phyloP scores from a whole-genome alignment of 768 basidiomycete species.

The Phylloporus sp. region DNA sequence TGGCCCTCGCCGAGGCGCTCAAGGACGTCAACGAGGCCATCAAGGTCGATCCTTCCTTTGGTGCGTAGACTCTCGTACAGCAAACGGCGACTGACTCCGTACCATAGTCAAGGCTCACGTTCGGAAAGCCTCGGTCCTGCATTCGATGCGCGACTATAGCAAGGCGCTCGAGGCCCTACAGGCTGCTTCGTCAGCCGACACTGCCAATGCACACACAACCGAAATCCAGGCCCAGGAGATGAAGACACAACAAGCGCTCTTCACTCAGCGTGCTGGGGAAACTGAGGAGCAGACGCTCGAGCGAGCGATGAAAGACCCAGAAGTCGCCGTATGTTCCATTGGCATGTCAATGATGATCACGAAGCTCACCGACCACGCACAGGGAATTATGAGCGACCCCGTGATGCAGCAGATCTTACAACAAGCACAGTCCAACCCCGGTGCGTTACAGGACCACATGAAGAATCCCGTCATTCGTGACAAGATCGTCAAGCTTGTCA shows the following conservation, averaged over 20 bases:
- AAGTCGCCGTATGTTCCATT: slow-evolving; percentile 66
- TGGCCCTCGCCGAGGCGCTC: slow-evolving; percentile 89
- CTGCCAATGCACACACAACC: slow-evolving; percentile 70
- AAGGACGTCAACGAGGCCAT: slow-evolving; percentile 95
- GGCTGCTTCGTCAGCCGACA: slow-evolving; percentile 70
- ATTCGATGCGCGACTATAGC: slow-evolving; percentile 86
- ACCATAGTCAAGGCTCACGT: slow-evolving; percentile 82
- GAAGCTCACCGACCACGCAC: slow-evolving; percentile 9
- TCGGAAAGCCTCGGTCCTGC: slow-evolving; percentile 82
- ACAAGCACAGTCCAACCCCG: slow-evolving; percentile 87
- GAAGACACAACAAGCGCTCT: slow-evolving; percentile 78
- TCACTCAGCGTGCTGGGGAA: slow-evolving; percentile 74
- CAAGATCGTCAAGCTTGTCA: slow-evolving; percentile 87
- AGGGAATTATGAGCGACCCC: slow-evolving; percentile 86
- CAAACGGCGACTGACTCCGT: not conserved
- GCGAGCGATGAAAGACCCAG: slow-evolving; percentile 96
- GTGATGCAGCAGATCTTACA: slow-evolving; percentile 93
- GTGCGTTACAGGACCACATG: slow-evolving; percentile 92
- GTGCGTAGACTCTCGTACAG: slow-evolving; percentile 35
- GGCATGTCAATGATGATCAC: not conserved
- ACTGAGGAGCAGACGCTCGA: slow-evolving; percentile 89
- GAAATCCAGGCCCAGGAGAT: slow-evolving; percentile 80
- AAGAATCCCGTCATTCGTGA: slow-evolving; percentile 77
- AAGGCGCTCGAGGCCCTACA: slow-evolving; percentile 84
- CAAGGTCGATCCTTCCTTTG: slow-evolving; percentile 81